phyloP scores from a whole-genome alignment of 2,329 filamentous ascomycete species.

The Chalaropsis thielavioides region DNA sequence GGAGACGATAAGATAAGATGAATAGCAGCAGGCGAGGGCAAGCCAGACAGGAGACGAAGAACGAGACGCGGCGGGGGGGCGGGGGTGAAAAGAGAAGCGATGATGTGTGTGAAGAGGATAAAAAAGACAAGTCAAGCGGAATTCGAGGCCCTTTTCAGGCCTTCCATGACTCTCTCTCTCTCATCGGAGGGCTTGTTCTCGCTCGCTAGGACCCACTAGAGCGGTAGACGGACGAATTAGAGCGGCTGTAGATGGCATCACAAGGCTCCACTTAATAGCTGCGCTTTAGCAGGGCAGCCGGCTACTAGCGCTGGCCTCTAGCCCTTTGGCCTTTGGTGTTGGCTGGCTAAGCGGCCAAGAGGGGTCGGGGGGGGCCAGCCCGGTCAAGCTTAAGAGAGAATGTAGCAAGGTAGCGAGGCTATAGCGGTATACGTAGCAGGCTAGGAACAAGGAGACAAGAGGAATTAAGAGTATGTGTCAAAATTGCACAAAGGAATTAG shows the following conservation, averaged over 20 bases:
- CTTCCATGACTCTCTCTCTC: neutral
- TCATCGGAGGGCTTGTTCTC: neutral
- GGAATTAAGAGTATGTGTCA: neutral
- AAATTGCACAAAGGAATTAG: neutral
- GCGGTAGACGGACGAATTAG: slow-evolving; percentile 14
- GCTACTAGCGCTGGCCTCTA: neutral
- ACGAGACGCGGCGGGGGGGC: no score
- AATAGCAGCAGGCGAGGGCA: neutral
- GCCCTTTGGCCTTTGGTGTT: neutral
- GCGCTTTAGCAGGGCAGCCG: neutral
- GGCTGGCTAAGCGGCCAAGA: neutral
- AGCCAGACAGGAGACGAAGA: neutral
- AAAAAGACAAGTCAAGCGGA: neutral
- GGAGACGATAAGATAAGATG: neutral
- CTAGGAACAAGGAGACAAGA: neutral
- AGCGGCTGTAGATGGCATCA: slow-evolving; percentile 15
- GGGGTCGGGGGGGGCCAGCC: neutral
- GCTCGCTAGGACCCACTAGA: slow-evolving; percentile 10
- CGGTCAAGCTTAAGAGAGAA: neutral
- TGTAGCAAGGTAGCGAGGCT: neutral
- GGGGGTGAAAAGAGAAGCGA: no score
- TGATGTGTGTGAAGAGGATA: neutral
- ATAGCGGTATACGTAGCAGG: neutral
- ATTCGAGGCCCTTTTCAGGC: neutral
- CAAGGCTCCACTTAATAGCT: slow-evolving; percentile 4